phyloP scores from a whole-genome alignment of 1,284 basidiomycete species.

The Boletellus sp. region DNA sequence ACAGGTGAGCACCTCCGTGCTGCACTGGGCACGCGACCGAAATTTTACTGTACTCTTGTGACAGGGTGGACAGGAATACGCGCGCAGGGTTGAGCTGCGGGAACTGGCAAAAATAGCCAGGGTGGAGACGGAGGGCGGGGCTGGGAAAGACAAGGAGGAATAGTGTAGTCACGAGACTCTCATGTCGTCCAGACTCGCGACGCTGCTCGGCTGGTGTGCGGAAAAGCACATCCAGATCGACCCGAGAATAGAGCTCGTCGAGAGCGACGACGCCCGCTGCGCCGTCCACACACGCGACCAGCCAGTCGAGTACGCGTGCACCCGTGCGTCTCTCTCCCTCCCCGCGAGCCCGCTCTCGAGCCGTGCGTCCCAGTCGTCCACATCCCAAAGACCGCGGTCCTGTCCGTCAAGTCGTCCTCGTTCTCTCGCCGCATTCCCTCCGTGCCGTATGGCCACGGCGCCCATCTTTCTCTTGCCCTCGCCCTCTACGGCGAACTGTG shows the following conservation, averaged over 20 bases:
- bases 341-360: no score
- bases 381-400: slow-evolving; percentile 62
- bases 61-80: slow-evolving; percentile 86
- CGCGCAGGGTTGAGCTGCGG: slow-evolving; percentile 61
- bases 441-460: slow-evolving; percentile 51
- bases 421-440: slow-evolving; percentile 41
- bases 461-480: slow-evolving; percentile 56
- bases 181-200: slow-evolving; percentile 18
- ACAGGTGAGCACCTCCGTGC: slow-evolving; percentile 51
- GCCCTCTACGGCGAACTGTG: slow-evolving; percentile 65
- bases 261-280: slow-evolving; percentile 12
- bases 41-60: slow-evolving; percentile 31
- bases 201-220: slow-evolving; percentile 46
- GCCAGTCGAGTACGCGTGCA: slow-evolving; percentile 37
- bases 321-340: slow-evolving; percentile 35
- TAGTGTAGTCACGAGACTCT: slow-evolving; percentile 4
- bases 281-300: slow-evolving; percentile 39
- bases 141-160: slow-evolving; percentile 40
- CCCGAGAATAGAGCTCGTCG: slow-evolving; percentile 38
- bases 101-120: slow-evolving; percentile 50
- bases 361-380: slow-evolving; percentile 55
- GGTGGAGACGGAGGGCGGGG: slow-evolving; percentile 21
- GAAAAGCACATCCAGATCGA: slow-evolving; percentile 45
- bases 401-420: slow-evolving; percentile 57
- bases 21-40: no score